Percentiles rank a stretch among this genome's conserved stretches.
phyloP scores from a whole-genome alignment of 2,329 filamentous ascomycete genomes.

The Diaporthe citri region DNA sequence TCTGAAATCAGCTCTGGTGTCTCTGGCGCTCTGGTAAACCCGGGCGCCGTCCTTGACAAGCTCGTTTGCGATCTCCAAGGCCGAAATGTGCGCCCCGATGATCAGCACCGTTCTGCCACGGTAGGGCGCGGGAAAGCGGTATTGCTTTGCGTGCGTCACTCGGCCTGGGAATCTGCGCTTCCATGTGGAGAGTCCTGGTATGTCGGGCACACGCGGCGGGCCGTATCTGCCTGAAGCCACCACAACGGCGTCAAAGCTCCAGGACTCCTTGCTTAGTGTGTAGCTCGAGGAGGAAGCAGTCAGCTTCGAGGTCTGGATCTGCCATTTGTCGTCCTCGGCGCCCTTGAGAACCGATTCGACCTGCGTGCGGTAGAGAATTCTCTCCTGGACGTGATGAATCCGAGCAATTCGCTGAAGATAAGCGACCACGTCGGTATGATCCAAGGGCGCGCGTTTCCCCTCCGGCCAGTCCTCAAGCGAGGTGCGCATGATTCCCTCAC shows the following conservation, averaged over 20 bases:
- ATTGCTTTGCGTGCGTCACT: conserved; percentile 56
- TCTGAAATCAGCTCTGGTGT: not conserved
- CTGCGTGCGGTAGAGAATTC: not conserved
- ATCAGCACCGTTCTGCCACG: conserved; percentile 4
- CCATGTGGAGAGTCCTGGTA: conserved; percentile 54
- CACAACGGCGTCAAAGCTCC: conserved; percentile 54
- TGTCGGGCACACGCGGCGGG: conserved; percentile 53
- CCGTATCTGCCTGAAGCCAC: conserved; percentile 56
- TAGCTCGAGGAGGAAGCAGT: not conserved
- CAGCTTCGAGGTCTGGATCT: not conserved
- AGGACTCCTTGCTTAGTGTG: conserved; percentile 59
- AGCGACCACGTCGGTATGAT: not conserved
- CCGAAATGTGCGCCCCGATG: not conserved
- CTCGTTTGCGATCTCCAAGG: conserved; percentile 1
- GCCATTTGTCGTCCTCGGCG: not conserved
- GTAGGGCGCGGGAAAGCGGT: conserved; percentile 47
- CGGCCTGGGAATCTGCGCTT: conserved; percentile 50
- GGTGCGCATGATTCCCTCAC: not conserved
- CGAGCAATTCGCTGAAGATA: not conserved
- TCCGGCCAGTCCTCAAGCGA: not conserved
- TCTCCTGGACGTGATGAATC: not conserved
- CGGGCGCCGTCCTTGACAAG: not conserved
- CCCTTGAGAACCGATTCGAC: not conserved
- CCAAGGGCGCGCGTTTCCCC: not conserved
- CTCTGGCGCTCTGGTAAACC: conserved; percentile 4